Evolutionary conservation across 2,329 filamentous ascomycete species (phyloP), one percentile per base, ranked within the genome.

Genomic region (Byssochlamys sp.): DNA sequence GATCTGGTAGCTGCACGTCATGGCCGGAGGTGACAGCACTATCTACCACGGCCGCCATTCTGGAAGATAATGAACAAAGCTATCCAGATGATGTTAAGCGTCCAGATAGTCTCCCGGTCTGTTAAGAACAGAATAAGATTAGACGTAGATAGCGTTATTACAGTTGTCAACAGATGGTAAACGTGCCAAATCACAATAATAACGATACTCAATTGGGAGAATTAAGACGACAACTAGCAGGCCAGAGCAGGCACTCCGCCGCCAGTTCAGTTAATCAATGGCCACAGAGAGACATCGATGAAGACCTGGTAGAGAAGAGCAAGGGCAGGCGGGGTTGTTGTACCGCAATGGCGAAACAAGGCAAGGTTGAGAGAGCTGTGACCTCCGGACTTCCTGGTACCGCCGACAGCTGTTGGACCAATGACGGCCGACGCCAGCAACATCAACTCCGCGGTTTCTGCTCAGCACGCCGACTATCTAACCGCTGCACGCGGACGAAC

Each of bases 11-110:
- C 35, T 65, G 62, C 12, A 67, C 55, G 56, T 69, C 66, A 53
- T 66, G 63, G 58, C 66, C 66, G 51, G 68, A 66, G 19, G 65
- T 62, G 52, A 64, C 61, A 25, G 67, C 62, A 12, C 65, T 69
- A 52, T 66, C 58, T 45, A 64, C 66, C 51, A 69, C 52, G 19
- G 69, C 72, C 9, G 70, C 65, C 72, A 75, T 74, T 56, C 31
- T 54, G 52, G 56, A 50, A 24, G 39, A 24, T 6, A 51, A 51
- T 56, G 25, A 19, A 3, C 10, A 26, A 27, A n/a, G 29, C 2
- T 45, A 29, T 33, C n/a, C 31, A 12, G 35, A 45, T n/a, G 29
- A 27, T 4, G 9, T 25, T 39, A 1, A 24, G 5, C 19, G 48
- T 14, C 7, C 9, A 49, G 52, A 54, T 24, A 28, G 33, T 11